Conservation (phyloP, 73 alveolate species). For the Durusdinium trenchii region DNA sequence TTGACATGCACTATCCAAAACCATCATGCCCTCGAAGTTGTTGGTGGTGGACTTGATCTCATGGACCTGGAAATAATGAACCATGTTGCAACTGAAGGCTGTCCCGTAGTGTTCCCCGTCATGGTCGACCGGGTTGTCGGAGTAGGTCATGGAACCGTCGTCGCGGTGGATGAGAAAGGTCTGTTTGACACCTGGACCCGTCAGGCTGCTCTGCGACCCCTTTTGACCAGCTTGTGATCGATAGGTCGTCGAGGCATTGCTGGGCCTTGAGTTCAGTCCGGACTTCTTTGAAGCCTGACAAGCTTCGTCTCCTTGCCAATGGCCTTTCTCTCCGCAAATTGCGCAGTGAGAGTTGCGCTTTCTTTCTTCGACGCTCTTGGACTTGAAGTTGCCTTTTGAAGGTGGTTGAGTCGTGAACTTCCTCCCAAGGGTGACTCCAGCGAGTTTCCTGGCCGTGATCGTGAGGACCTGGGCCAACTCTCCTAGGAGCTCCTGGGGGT, state of each 20-base stretch:
- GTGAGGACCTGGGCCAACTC: too few species aligned
- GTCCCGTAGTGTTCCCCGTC: neutral
- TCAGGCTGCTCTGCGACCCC: neutral
- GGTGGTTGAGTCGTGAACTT: too few species aligned
- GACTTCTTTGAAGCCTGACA: neutral
- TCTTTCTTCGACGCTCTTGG: neutral
- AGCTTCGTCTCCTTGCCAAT: neutral
- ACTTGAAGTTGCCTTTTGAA: too few species aligned
- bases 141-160: too few species aligned
- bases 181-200: neutral
- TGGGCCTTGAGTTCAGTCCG: neutral
- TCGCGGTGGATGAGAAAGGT: too few species aligned
- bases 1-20: slow-evolving; percentile 47
- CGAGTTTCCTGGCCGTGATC: too few species aligned
- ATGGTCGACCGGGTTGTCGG: neutral
- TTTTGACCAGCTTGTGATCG: neutral
- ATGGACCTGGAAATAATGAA: neutral
- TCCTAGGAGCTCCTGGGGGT: too few species aligned
- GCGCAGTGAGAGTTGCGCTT: neutral
- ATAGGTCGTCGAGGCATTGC: neutral
- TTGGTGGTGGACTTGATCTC: neutral
- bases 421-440: too few species aligned
- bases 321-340: neutral
- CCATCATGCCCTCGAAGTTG: slow-evolving; percentile 14
- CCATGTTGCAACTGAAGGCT: slow-evolving; percentile 8